phyloP scores from a whole-genome alignment of 768 basidiomycete genomes.

The Russula virescens region DNA sequence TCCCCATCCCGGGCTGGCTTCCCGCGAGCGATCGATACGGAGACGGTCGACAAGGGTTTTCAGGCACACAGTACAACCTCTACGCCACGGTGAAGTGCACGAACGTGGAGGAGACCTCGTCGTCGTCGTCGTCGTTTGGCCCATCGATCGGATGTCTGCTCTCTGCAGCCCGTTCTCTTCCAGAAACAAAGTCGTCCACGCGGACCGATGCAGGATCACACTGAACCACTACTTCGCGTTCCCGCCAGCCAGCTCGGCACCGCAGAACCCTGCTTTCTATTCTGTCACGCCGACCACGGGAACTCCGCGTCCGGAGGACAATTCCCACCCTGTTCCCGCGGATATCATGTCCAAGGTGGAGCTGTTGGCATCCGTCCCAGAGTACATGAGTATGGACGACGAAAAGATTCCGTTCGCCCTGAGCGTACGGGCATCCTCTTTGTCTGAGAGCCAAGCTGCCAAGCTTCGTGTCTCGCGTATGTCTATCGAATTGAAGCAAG shows the following conservation, averaged over 20 bases:
- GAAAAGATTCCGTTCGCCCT: constrained; percentile 48
- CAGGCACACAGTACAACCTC: constrained; percentile 61
- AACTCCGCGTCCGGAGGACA: constrained; percentile 12
- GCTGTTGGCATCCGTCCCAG: constrained; percentile 58
- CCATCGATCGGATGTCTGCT: constrained; percentile 39
- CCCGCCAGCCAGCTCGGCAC: constrained; percentile 33
- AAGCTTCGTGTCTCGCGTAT: constrained; percentile 54
- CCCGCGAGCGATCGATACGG: constrained; percentile 51
- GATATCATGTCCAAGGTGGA: constrained; percentile 58
- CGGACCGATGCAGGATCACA: constrained; percentile 38
- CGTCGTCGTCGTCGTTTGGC: constrained; percentile 29
- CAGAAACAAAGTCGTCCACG: constrained; percentile 38
- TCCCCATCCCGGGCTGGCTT: constrained; percentile 88
- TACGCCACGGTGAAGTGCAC: constrained; percentile 60
- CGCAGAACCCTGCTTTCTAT: constrained; percentile 36
- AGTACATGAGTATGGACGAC: constrained; percentile 44
- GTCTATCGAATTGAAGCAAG: constrained; percentile 52
- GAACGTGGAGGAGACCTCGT: constrained; percentile 38
- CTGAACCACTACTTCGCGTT: constrained; percentile 50
- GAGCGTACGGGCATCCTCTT: constrained; percentile 51
- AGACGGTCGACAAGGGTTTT: constrained; percentile 33
- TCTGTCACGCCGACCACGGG: constrained; percentile 24
- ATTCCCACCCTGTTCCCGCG: constrained; percentile 38
- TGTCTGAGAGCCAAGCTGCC: constrained; percentile 45
- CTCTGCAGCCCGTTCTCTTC: constrained; percentile 55